These are phyloP conservation scores for Eudorina sp. DNA, from an alignment of 139 green algal species.

Conservation along the genomic window DNA sequence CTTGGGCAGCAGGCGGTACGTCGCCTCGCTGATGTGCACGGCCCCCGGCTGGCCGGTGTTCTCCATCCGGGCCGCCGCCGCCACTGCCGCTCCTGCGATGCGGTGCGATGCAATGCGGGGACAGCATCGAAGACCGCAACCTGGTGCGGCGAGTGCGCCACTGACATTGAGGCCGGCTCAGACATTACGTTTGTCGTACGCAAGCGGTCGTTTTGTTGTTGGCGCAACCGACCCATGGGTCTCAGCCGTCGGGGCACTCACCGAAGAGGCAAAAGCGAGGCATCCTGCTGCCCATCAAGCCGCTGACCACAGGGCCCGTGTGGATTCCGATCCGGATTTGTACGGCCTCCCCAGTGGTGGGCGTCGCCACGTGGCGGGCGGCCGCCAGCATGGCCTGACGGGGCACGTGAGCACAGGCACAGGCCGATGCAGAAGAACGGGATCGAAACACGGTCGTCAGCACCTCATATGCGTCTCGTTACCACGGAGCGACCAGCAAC, in stretches of 20 bases:
- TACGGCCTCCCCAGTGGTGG: background rate
- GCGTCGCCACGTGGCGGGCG: background rate
- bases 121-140: background rate
- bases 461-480: no score
- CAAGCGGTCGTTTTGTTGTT: no score
- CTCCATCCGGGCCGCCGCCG: slow-evolving; percentile 2
- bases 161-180: no score
- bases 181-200: no score
- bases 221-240: no score
- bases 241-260: background rate
- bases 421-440: no score
- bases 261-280: slow-evolving; percentile 7
- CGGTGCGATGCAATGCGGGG: background rate
- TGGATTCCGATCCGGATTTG: slow-evolving; percentile 55
- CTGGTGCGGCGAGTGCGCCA: background rate
- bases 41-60: background rate
- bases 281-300: background rate
- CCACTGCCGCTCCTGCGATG: background rate
- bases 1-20: background rate
- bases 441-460: no score
- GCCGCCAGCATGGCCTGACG: slow-evolving; percentile 51
- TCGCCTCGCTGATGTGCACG: slow-evolving; percentile 12
- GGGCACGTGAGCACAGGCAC: no score
- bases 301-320: slow-evolving; percentile 39
- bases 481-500: no score